phyloP scores from a whole-genome alignment of 2,329 filamentous ascomycete species.

The Cladophialophora carrionii region DNA sequence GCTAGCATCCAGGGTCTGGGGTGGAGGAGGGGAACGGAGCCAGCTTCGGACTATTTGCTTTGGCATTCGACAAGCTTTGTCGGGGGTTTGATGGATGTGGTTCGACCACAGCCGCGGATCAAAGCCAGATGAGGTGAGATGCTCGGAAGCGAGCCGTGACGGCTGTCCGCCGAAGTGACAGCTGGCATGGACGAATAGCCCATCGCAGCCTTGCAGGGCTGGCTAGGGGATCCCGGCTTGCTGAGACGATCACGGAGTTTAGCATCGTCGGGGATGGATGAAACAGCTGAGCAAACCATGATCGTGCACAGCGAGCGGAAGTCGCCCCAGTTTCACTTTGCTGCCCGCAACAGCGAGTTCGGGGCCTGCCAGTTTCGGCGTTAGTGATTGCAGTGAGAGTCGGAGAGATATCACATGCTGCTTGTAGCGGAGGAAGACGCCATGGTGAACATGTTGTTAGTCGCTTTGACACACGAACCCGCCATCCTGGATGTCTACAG shows the following conservation, averaged over 20 bases:
- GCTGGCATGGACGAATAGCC: not conserved
- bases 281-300: not conserved
- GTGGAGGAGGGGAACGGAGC: not conserved
- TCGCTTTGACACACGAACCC: not conserved
- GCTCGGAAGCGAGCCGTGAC: not conserved
- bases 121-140: not conserved
- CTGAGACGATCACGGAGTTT: not conserved
- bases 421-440: not conserved
- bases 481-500: not conserved
- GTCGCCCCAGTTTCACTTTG: not conserved
- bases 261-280: not conserved
- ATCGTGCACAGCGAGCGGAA: not conserved
- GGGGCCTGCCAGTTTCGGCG: not conserved
- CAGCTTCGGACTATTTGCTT: not conserved
- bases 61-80: not conserved
- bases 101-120: not conserved
- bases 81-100: not conserved
- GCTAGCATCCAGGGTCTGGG: not conserved
- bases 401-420: not conserved
- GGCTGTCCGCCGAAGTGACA: not conserved
- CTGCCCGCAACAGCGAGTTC: not conserved
- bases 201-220: not conserved
- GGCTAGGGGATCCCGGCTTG: not conserved
- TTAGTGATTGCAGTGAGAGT: not conserved
- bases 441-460: not conserved